Percentiles rank a stretch among this genome's conserved stretches.
Evolutionary conservation across 179 eudicot genomes (phyloP).

Genomic region (Gypsophila paniculata): DNA sequence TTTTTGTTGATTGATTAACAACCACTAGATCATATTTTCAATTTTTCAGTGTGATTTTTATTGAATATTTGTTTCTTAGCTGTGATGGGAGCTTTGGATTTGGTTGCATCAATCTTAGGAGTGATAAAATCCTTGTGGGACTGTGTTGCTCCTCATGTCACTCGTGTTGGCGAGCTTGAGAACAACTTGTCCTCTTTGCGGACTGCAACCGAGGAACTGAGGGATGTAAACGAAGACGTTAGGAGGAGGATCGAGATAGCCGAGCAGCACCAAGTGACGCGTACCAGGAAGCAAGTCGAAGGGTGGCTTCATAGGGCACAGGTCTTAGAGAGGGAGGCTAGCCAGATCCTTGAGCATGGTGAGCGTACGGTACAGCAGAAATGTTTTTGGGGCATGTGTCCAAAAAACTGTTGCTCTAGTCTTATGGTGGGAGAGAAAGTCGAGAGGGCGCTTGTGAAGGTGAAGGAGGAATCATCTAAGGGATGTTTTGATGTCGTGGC

Average conservation of each 20-base stretch:
- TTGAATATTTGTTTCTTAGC: neutral
- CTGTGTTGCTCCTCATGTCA: conserved; percentile 14
- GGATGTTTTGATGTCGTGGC: conserved; percentile 20
- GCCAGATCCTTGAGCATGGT: conserved; percentile 17
- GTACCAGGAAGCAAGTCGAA: conserved; percentile 27
- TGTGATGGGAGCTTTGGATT: conserved; percentile 15
- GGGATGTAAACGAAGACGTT: conserved; percentile 25
- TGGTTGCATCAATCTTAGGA: conserved; percentile 16
- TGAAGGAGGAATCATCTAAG: conserved; percentile 25
- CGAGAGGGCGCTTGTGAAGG: conserved; percentile 14
- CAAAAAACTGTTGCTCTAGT: conserved; percentile 20
- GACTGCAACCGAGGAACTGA: conserved; percentile 19
- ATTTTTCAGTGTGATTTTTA: neutral
- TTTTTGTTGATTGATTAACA: neutral
- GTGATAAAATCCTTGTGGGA: conserved; percentile 15
- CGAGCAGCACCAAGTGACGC: conserved; percentile 20
- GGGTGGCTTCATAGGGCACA: conserved; percentile 29
- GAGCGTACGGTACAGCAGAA: conserved; percentile 19
- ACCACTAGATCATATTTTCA: neutral
- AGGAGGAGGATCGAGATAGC: conserved; percentile 24
- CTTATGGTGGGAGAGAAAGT: conserved; percentile 21
- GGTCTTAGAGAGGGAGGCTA: conserved; percentile 19
- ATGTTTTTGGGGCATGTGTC: conserved; percentile 26
- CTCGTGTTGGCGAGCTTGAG: conserved; percentile 21
- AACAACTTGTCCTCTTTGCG: conserved; percentile 18